Base-by-base conservation (phyloP, 176 grass and related monocot species). In the barley (Hordeum vulgare) region DNA sequence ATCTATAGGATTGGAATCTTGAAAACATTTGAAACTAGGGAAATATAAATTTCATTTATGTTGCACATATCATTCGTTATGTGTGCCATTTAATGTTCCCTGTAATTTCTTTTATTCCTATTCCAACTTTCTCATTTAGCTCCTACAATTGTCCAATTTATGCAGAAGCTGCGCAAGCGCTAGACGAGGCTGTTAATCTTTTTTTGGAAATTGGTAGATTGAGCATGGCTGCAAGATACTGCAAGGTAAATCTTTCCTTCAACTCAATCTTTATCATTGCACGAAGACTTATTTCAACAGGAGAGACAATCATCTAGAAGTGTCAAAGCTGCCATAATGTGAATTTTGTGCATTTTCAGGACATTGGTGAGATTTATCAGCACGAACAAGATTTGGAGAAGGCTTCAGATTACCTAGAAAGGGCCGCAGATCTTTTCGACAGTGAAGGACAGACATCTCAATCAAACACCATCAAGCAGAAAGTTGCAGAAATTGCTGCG, bases 201-300 rank as follows among this genome's bases (percentile, higher is more conserved):
- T 94, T 96, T 88, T 61, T 99, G 84, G 96, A 99, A 91, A 96
- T 96, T 85, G 96, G 96, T 60, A 88, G 96, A 85, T 81, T 99
- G 80, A 99, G 92, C 87, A 99, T 99, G 96, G 93, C 96, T 26
- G 96, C 96, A 86, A 96, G 96, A 96, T 92, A 99, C 77, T 92
- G 93, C 91, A 99, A 99, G 96, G 96, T 99, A 75, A 65, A 36
- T 27, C 5, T 41, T 81, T 67, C 65, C 45, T 60, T 74, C 61
- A 64, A 36, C 49, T 73, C 61, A 64, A 36, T 75, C 54, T 15
- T 47, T 58, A 75, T 74, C 7, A 51, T 57, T 60, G 25, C 27
- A 74, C 36, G 20, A 58, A 74, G 21, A 11, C 9, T 66, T 79
- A 21, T 67, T 78, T 73, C 8, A 66, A 59, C 74, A 73, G n/a